Percentiles rank a stretch among this genome's conserved stretches.
phyloP scores from a whole-genome alignment of 2,329 filamentous ascomycete genomes.

The Cercospora berteroae region DNA sequence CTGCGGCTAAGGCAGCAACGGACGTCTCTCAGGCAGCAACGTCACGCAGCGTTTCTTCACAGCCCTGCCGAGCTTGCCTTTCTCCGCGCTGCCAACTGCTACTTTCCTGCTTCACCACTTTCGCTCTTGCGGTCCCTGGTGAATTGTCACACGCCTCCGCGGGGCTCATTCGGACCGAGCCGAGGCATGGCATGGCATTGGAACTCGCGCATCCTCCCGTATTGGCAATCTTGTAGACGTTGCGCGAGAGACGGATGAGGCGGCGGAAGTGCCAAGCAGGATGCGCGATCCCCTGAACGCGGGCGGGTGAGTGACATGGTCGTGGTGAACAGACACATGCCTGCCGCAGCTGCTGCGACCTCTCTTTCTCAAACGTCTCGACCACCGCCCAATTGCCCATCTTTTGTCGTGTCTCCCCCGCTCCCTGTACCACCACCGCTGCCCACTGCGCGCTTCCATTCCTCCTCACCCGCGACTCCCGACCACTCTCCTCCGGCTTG shows the following conservation, averaged over 20 bases:
- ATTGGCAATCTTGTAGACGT: slow-evolving; percentile 1
- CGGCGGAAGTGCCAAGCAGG: background rate
- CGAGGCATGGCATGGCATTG: background rate
- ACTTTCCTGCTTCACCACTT: background rate
- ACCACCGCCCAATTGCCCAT: background rate
- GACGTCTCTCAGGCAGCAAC: background rate
- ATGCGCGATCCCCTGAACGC: slow-evolving; percentile 1
- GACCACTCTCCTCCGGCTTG: background rate
- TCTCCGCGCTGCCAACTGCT: background rate
- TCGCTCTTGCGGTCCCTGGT: background rate
- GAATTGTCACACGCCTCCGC: background rate
- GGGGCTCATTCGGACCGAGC: background rate
- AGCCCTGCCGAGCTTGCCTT: background rate
- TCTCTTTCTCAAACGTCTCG: background rate
- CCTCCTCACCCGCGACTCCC: background rate
- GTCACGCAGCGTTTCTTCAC: background rate
- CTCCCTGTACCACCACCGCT: background rate
- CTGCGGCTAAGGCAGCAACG: background rate
- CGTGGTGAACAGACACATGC: background rate
- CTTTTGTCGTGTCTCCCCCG: background rate
- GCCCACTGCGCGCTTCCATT: background rate
- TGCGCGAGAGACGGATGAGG: background rate
- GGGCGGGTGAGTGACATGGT: background rate
- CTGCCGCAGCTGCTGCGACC: background rate
- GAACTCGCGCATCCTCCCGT: background rate